Evolutionary conservation across 306 rosid species (phyloP), one percentile per base, ranked within the genome.

Genomic region (Notholithocarpus densiflorus): DNA sequence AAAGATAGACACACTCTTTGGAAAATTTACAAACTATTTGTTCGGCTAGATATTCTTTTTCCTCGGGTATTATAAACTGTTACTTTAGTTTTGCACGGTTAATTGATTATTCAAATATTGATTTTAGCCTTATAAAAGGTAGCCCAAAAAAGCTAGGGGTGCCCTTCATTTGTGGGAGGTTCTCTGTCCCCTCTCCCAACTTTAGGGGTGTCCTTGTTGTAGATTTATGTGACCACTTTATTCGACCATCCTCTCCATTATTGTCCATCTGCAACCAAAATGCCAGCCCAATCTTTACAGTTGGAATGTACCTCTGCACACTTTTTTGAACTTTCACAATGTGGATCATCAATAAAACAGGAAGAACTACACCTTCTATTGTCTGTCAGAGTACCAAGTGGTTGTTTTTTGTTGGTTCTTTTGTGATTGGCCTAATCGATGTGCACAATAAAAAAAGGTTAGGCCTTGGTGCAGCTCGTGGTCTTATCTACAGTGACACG

Each of bases 231-330:
- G 60, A 65, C 59, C 54, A 12, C 69, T 24, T 74, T 53, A 43
- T 32, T 70, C 43, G 56, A 66, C 79, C 69, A 73, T 53, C 79
- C 69, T 54, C 32, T 54, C 48, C 74, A 54, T 65, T 73, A 73
- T 73, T 73, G 74, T 29, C 40, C 20, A 6, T 29, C 69, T 64
- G 12, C 8, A 31, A 17, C 13, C 9, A 5, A 64, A 26, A 15
- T 64, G 70, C 10, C 34, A 6, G 20, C 7, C 43, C 70, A 64
- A 6, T 64, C 45, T 29, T 64, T 64, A 64, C 70, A 64, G 70
- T 19, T 29, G 70, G 45, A 29, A 64, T 17, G n/a, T 15, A 29
- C 3, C n/a, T 64, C 19, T 27, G 26, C 34, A 26, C 15, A 11
- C 8, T 5, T 61, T 13, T 24, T 61, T 9, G 5, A 26, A 26